Evolutionary conservation across 2,329 filamentous ascomycete species (phyloP), one percentile per base, ranked within the genome.

Genomic region (Pseudofabraea citricarpa): DNA sequence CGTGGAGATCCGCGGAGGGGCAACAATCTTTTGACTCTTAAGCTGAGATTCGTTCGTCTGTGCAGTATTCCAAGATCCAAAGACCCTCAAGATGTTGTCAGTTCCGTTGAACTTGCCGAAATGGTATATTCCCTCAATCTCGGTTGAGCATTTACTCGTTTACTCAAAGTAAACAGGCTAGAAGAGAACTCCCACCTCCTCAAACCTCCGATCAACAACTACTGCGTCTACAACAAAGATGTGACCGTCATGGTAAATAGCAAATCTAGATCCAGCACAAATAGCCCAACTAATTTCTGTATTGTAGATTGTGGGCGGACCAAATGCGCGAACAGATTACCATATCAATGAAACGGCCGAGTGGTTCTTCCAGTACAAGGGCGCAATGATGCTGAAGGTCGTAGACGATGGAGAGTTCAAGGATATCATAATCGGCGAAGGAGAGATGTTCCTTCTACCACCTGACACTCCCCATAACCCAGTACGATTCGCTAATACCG

Each of bases 341-440:
- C 93, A 97, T 75, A 91, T 97, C 77, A 97, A 97, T 74, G 73
- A 82, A 57, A 97, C 91, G 0, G 83, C 93, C 10, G 93, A 97
- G 67, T 97, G 90, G 84, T 98, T 97, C 80, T 97, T 93, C 75
- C 91, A 97, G 68, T 82, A 95, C 77, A 83, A 83, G 58, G 93
- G 93, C 53, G 83, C 85, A 53, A 96, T 97, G 91, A 74, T 93
- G 45, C 84, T 98, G 55, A 95, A 94, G 64, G 86, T 93, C 13
- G 87, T 96, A 51, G 89, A 96, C 60, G 66, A 73, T 45, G 64
- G 74, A 63, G 47, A 69, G 37, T 95, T 95, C 68, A 77, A 81
- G 53, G 91, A 97, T 67, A 80, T 97, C 51, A 75, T 90, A 60
- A 95, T 97, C 69, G 77, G 83, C 58, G 89, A 97, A 69, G 91